Base-by-base conservation (phyloP, 305 asterid genomes). In the Rubia peregrina region DNA sequence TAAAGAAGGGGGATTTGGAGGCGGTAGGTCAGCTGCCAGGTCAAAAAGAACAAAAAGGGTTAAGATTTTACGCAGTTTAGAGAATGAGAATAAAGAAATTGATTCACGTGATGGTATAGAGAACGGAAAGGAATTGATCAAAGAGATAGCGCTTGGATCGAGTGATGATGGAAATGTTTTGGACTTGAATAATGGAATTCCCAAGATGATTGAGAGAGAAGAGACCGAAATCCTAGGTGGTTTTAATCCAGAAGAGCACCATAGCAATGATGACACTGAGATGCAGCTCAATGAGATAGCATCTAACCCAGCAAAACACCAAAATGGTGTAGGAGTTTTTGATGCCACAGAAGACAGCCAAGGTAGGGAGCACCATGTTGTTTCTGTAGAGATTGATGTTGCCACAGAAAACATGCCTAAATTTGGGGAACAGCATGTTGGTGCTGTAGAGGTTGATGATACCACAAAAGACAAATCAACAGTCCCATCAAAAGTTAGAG, bases 31-130 rank as follows among this genome's bases (percentile, higher is more conserved):
- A 7, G 86, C 86, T 75, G 88, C 86, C 71, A 86, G 83, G 81
- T 85, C 95, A 21, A 83, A 85, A 81, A 82, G 90, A 75, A 84
- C 85, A 3, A 96, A 89, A 53, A 83, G 91, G 79, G 73, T 83
- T 69, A 79, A 85, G 75, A 90, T 85, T 74, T 83, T 86, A 4
- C 84, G 82, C 80, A 72, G 72, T 61, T 61, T 70, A 75, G 84
- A 53, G 67, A 80, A 80, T 76, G 89, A 78, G 73, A 70, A 75
- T 66, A 80, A 59, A 74, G 84, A 80, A 61, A 75, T 67, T 67
- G 89, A 77, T 78, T 65, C 76, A 71, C 81, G 67, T 64, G 86
- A 71, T 75, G 70, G 33, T 68, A 72, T 17, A 66, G 84, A 77
- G 71, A 88, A 78, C 71, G 85, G 75, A 51, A 71, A 80, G 57